phyloP scores from a whole-genome alignment of 1,284 basidiomycete genomes.

The Agroathelia rolfsii region DNA sequence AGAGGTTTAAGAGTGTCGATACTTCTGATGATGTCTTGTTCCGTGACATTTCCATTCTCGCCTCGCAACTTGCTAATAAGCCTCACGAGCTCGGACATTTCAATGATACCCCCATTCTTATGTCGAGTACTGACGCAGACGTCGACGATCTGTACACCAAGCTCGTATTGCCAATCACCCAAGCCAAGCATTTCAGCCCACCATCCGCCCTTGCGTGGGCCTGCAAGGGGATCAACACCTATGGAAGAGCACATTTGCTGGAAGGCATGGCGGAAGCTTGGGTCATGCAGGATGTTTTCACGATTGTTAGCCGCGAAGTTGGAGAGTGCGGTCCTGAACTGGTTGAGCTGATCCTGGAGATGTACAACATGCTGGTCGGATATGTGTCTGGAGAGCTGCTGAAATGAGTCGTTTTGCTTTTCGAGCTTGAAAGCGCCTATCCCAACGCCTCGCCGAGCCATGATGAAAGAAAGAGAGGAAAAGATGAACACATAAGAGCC shows the following conservation, averaged over 20 bases:
- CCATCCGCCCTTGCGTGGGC: constrained; percentile 79
- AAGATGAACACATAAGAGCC: no score
- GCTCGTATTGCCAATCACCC: constrained; percentile 92
- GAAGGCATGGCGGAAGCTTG: constrained; percentile 85
- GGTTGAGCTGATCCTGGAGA: constrained; percentile 74
- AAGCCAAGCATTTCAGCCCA: constrained; percentile 82
- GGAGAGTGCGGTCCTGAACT: constrained; percentile 76
- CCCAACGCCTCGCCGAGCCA: no score
- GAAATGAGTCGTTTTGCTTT: constrained; percentile 66
- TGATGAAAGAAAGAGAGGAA: no score
- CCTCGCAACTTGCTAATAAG: constrained; percentile 72
- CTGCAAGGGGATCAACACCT: constrained; percentile 90
- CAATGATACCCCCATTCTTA: constrained; percentile 87
- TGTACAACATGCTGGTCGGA: constrained; percentile 69
- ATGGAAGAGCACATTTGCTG: constrained; percentile 94
- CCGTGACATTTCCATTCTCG: constrained; percentile 54
- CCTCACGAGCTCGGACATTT: constrained; percentile 76
- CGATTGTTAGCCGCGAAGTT: constrained; percentile 81
- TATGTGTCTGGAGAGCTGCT: constrained; percentile 71
- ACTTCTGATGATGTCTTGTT: constrained; percentile 78
- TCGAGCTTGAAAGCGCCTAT: no score
- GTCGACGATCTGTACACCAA: constrained; percentile 96
- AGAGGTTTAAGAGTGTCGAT: constrained; percentile 85
- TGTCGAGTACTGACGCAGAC: constrained; percentile 86
- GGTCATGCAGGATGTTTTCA: constrained; percentile 77